Base-by-base conservation (phyloP, 2,329 filamentous ascomycete species). In the Trichoderma brevicompactum region DNA sequence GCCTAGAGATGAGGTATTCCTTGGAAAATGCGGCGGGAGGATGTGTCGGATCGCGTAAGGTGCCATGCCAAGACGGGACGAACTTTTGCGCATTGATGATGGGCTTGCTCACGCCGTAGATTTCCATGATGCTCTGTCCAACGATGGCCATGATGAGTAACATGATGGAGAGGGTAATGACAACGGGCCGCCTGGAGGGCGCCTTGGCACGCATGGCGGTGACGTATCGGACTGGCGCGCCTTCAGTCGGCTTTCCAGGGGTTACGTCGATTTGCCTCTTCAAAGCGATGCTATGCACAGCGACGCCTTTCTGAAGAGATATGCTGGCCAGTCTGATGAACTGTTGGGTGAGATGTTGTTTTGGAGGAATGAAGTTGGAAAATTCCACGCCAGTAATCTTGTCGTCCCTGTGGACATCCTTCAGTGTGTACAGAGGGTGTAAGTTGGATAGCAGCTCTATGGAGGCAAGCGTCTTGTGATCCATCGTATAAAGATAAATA, bases 261-360 rank as follows among this genome's bases (percentile, higher is more conserved):
- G 75, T 69, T 65, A 75, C 75, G 69, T 81, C 77, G 56, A 79
- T 66, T 46, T 78, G 71, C 67, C 79, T 80, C 69, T 79, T 81
- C 54, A 97, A 83, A 0, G 92, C 88, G 68, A 97, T 88, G 44
- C 87, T 90, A 76, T 96, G 92, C 32, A 96, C 88, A 36, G 90
- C 87, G 46, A 93, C 87, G 0, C 88, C 91, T 74, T 93, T 94
- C 67, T 88, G 89, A 70, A 96, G 88, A 55, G 90, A 92, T 46
- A 92, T 90, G 53, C 91, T 94, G 36, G 92, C 93, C 3, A 97
- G 85, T 71, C 91, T 92, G 70, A 96, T 80, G 72, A 66, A 73
- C 56, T 77, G 77, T 55, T 72, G 69, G 13, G 72, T 74, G 44
- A 72, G 58, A 79, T 79, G 63, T 75, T 70, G 79, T 68, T 83